Percentiles rank a stretch among this genome's conserved stretches.
Conservation (phyloP, 2,329 filamentous ascomycete genomes). For the Ophiostoma himal-ulmi region DNA sequence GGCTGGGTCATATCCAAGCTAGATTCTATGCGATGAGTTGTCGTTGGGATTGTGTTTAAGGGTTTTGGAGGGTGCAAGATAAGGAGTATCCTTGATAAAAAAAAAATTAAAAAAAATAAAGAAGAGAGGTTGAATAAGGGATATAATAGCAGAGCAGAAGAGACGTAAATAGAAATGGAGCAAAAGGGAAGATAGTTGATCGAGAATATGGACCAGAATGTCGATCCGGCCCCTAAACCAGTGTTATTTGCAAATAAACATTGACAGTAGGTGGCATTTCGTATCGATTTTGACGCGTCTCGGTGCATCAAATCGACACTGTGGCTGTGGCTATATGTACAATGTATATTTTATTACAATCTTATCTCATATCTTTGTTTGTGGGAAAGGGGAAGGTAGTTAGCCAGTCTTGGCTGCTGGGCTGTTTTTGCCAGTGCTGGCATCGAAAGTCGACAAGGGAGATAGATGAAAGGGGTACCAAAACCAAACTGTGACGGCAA, state of each 20-base stretch:
- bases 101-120: too few relatives aligned
- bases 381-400: neutral
- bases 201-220: neutral
- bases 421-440: neutral
- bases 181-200: neutral
- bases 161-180: neutral
- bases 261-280: neutral
- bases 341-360: neutral
- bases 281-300: neutral
- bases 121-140: neutral
- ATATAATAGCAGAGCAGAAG: neutral
- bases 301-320: neutral
- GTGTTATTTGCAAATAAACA: neutral
- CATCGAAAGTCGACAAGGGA: neutral
- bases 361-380: neutral
- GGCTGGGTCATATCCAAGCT: neutral
- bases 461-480: neutral
- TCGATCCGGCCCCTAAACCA: neutral
- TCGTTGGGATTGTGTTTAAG: neutral
- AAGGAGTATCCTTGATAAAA: neutral
- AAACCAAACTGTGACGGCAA: neutral
- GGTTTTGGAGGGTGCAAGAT: neutral
- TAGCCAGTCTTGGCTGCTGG: neutral
- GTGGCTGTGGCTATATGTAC: neutral
- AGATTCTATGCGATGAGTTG: neutral